Evolutionary conservation across 345 rosid species (phyloP), one percentile per base, ranked within the genome.

Genomic region (Populus alba): DNA sequence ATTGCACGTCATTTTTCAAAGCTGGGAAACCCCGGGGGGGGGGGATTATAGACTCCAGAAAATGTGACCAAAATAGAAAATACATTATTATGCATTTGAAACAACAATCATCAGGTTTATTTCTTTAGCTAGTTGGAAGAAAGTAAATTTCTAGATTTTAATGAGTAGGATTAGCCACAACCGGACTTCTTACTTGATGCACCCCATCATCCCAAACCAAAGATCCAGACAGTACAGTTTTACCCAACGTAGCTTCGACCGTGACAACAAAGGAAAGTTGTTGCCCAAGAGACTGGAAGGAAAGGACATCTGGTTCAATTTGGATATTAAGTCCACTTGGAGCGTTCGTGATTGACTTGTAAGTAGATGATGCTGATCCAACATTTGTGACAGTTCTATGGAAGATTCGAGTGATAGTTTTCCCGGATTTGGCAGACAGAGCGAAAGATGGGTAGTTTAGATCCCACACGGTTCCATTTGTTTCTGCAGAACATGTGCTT

Each of bases 381-480:
- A 81, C 81, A 12, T 85, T 85, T 0, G 83, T 85, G 45, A 85
- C 79, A 1, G 71, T 68, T 37, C 88, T 70, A 8, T 53, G 67
- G 77, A 83, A 83, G 55, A 38, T 25, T 5, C 66, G 72, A 6
- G 20, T 57, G 22, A 78, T 45, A 7, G 61, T 12, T 9, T 23
- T 66, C 1, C 31, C 39, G 0, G 53, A 66, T 0, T 27, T 18
- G 22, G 62, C 4, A 0, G 69, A 51, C 1, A 81, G 38, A 0
- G 88, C 53, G 43, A 83, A 81, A 2, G 88, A 80, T 35, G 89
- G 88, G 27, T 82, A 85, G 53, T 83, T 88, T 43, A 88, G 77
- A 76, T 81, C 84, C 87, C 86, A 77, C 1, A 72, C 83, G 0
- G 77, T 70, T 43, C 53, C 83, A 25, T 71, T 75, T 2, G 51